phyloP scores from a whole-genome alignment of 1,284 basidiomycete species.

The Sporisorium scitamineum region DNA sequence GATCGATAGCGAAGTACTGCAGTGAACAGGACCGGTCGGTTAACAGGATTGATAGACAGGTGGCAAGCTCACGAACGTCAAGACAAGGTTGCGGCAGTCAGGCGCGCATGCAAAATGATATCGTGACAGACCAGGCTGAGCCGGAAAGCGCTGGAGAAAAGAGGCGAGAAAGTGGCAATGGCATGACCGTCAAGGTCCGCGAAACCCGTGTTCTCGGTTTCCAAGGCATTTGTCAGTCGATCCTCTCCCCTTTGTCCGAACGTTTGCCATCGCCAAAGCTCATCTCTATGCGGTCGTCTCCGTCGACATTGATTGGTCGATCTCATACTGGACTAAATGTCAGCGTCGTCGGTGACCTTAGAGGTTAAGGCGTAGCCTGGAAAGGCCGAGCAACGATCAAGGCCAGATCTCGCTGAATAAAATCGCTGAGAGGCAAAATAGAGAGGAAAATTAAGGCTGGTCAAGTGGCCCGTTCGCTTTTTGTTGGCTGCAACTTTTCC shows the following conservation, averaged over 20 bases:
- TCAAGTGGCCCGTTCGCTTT: slow-evolving; percentile 5
- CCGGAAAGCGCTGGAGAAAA: not conserved
- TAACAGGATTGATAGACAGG: no score
- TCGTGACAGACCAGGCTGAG: not conserved
- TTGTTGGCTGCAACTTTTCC: not conserved
- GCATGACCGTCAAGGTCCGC: slow-evolving; percentile 33
- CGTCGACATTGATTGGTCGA: not conserved
- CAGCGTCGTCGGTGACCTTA: not conserved
- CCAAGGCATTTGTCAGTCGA: no score
- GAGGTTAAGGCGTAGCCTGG: not conserved
- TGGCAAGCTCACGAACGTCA: no score
- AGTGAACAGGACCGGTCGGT: no score
- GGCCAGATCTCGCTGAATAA: not conserved
- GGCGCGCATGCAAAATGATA: not conserved
- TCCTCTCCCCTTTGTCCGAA: not conserved
- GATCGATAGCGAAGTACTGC: no score
- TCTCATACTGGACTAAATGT: not conserved
- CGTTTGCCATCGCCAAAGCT: not conserved
- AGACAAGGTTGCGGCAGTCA: not conserved
- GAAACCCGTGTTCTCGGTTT: slow-evolving; percentile 15
- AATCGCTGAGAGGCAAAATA: not conserved
- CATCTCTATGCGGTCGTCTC: not conserved
- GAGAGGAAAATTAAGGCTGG: not conserved
- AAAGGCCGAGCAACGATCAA: not conserved
- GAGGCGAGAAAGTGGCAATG: not conserved